Base-by-base conservation (phyloP, 768 basidiomycete genomes). In the Auriscalpium orientale region DNA sequence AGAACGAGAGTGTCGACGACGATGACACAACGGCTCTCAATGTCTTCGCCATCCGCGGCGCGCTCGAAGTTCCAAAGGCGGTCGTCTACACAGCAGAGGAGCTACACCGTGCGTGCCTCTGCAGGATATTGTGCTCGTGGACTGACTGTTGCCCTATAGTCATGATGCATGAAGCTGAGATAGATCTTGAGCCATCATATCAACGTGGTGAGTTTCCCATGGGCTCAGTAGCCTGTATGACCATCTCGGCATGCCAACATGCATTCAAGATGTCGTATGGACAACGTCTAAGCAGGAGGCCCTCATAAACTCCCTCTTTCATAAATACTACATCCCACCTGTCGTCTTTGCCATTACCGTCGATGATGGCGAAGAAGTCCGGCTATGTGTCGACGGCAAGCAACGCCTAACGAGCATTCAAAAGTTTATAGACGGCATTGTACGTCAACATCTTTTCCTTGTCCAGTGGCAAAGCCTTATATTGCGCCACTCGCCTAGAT, bases 291-390 rank as follows among this genome's bases (percentile, higher is more conserved):
- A 91, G 68, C 87, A 90, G 67, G 79, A 84, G 37, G 81, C 81
- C 0, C 73, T 92, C 28, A 82, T 92, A 45, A 89, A 91, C 66
- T 88, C 86, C 0, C 76, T 91, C 8, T 80, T 87, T 56, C 83
- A 85, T 44, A 89, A 90, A 62, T 89, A 84, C 58, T 89, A 89
- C 51, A 77, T 92, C 8, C 89, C 90, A 0, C 86, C 89, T 2
- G 76, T 92, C n/a, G 84, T 91, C 4, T 91, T 92, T 58, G 78
- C 74, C 0, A 71, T 76, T 1, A 59, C 65, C 21, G 60, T 55
- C 6, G 65, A 66, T 13, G 58, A 58, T 16, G 73, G 76, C 0
- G 74, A 69, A 1, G 72, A 73, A 53, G 62, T 76, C 12, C 64
- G 74, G 59, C 67, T 80, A 0, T 88, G 86, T 60, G 86, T 88